Conservation (phyloP, 2,329 filamentous ascomycete genomes). For the Colletotrichum cuscutae region DNA sequence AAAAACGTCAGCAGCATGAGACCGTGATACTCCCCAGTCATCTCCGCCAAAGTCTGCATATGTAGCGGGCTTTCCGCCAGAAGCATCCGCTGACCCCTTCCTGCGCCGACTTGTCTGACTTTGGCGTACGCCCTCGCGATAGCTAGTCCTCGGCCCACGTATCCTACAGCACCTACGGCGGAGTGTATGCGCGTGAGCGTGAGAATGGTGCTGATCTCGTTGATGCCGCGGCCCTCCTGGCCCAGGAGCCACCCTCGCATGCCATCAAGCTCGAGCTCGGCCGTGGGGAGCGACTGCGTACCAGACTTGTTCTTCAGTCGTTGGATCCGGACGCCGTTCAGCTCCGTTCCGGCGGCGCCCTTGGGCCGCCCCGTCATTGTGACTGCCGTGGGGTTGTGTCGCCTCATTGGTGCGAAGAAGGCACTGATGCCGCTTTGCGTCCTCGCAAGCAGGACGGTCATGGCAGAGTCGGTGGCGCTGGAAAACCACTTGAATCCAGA, state of each 20-base stretch:
- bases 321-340: slow-evolving; percentile 76
- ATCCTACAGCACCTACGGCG: slow-evolving; percentile 61
- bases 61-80: slow-evolving; percentile 66
- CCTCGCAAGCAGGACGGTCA: slow-evolving; percentile 72
- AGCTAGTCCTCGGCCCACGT: slow-evolving; percentile 65
- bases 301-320: slow-evolving; percentile 79
- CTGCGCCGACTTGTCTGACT: slow-evolving; percentile 62
- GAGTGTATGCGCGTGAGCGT: slow-evolving; percentile 74
- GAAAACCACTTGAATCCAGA: slow-evolving; percentile 80
- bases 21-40: slow-evolving; percentile 65
- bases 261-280: slow-evolving; percentile 73
- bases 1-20: slow-evolving; percentile 67
- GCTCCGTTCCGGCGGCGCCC: slow-evolving; percentile 47
- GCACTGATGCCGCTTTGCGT: slow-evolving; percentile 65
- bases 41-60: slow-evolving; percentile 66
- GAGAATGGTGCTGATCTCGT: slow-evolving; percentile 74
- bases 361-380: slow-evolving; percentile 39
- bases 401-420: slow-evolving; percentile 71
- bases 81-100: slow-evolving; percentile 45
- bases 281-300: slow-evolving; percentile 76
- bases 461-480: slow-evolving; percentile 72
- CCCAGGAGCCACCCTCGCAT: slow-evolving; percentile 76
- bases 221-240: slow-evolving; percentile 71
- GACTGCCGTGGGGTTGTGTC: slow-evolving; percentile 39
- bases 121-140: slow-evolving; percentile 68